Evolutionary conservation across 23 red algal species (phyloP).

Genomic region (Gracilariopsis chorda): DNA sequence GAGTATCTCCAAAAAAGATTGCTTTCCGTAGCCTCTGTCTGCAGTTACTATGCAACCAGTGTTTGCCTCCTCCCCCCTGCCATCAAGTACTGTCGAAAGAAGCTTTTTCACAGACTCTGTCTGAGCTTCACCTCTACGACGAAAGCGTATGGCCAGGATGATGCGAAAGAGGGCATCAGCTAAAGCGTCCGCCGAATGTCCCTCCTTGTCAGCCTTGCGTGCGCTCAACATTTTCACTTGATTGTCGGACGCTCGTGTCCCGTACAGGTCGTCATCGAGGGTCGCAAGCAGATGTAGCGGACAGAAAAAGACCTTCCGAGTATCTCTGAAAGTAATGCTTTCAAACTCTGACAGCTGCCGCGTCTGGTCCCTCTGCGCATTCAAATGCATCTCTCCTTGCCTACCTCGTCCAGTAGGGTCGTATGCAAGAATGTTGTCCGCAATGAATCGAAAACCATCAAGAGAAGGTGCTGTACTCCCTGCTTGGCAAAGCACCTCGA

Average conservation of each 20-base stretch:
- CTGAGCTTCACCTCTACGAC: neutral
- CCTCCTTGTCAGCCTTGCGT: neutral
- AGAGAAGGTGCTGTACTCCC: neutral
- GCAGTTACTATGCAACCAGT: conserved; percentile 10
- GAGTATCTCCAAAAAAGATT: neutral
- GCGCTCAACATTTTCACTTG: conserved; percentile 6
- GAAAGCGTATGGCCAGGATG: neutral
- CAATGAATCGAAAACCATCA: neutral
- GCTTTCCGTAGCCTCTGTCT: conserved; percentile 15
- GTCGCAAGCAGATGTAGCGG: neutral
- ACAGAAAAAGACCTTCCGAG: conserved; percentile 3
- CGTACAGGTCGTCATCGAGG: conserved; percentile 12
- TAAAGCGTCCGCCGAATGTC: neutral
- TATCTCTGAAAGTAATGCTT: conserved; percentile 1
- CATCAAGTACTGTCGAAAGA: neutral
- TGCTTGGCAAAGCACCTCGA: neutral
- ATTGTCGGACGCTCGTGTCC: neutral
- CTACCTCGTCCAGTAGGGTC: neutral
- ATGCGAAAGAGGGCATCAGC: neutral
- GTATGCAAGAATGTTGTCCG: neutral
- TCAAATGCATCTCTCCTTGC: neutral
- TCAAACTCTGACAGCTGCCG: conserved; percentile 18
- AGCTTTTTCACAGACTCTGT: neutral
- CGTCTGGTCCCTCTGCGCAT: neutral
- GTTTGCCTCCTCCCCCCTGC: neutral